Evolutionary conservation across 495 filamentous ascomycete species (phyloP).

Genomic region (Tuber magnatum): DNA sequence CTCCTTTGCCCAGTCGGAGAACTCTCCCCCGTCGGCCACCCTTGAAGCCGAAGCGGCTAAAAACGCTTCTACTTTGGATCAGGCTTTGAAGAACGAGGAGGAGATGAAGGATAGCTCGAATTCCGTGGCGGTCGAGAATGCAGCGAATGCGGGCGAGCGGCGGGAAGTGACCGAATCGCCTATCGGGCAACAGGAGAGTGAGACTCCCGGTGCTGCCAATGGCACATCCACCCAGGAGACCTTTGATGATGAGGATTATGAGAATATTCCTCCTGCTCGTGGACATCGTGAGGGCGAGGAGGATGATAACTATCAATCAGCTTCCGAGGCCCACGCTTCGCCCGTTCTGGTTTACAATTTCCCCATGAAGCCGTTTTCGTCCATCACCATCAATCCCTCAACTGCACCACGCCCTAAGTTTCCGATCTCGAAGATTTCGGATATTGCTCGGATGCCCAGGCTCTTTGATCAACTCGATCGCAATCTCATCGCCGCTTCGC

Average conservation of each 20-base stretch:
- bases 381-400: slow-evolving; percentile 52
- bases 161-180: slow-evolving; percentile 18
- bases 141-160: slow-evolving; percentile 4
- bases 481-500: slow-evolving; percentile 80
- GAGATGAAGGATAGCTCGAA: slow-evolving; percentile 30
- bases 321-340: slow-evolving; percentile 55
- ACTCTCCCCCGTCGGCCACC: slow-evolving; percentile 34
- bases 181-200: not conserved
- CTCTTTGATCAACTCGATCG: slow-evolving; percentile 96
- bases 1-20: slow-evolving; percentile 45
- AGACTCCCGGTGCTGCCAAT: not conserved
- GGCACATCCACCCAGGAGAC: slow-evolving; percentile 42
- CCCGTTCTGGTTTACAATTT: slow-evolving; percentile 83
- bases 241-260: slow-evolving; percentile 2
- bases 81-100: slow-evolving; percentile 46
- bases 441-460: slow-evolving; percentile 85
- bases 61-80: slow-evolving; percentile 42
- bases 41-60: slow-evolving; percentile 42
- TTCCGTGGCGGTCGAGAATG: slow-evolving; percentile 40
- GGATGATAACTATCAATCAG: slow-evolving; percentile 58
- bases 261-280: slow-evolving; percentile 47
- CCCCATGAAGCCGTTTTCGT: slow-evolving; percentile 88
- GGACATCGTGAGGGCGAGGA: slow-evolving; percentile 49
- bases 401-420: slow-evolving; percentile 37
- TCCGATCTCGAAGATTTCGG: slow-evolving; percentile 41